These are phyloP conservation scores for Fusarium papillatum DNA, from an alignment of 2,329 filamentous ascomycete species.

Conservation along the genomic window DNA sequence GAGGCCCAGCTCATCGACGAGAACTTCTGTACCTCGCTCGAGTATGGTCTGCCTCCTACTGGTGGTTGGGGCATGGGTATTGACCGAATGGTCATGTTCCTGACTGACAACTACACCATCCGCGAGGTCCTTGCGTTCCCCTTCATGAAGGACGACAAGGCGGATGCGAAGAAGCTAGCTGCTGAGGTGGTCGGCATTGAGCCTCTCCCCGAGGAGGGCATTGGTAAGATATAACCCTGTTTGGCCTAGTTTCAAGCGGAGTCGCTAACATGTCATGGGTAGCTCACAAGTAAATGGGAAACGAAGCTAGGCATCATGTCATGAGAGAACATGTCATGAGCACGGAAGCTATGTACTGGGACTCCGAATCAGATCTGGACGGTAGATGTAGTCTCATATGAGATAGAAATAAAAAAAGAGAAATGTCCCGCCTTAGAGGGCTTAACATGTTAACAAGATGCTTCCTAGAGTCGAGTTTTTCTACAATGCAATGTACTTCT, in stretches of 20 bases:
- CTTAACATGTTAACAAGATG: slow-evolving; percentile 16
- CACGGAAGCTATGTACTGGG: slow-evolving; percentile 43
- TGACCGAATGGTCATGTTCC: slow-evolving; percentile 94
- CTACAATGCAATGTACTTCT: slow-evolving; percentile 14
- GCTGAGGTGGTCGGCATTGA: slow-evolving; percentile 45
- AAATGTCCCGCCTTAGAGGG: slow-evolving; percentile 18
- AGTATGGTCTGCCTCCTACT: slow-evolving; percentile 93
- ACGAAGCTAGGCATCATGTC: neutral
- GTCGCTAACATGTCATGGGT: slow-evolving; percentile 18
- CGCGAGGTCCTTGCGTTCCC: slow-evolving; percentile 97
- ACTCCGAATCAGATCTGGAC: slow-evolving; percentile 17
- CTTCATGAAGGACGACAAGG: slow-evolving; percentile 86
- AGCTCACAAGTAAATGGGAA: slow-evolving; percentile 43
- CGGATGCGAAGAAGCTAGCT: slow-evolving; percentile 66
- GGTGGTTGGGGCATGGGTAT: slow-evolving; percentile 98
- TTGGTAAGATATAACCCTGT: slow-evolving; percentile 36
- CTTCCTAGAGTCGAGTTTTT: slow-evolving; percentile 35
- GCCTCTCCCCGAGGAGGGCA: slow-evolving; percentile 44
- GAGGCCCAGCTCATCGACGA: slow-evolving; percentile 97
- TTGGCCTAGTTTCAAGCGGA: neutral
- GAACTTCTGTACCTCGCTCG: slow-evolving; percentile 91
- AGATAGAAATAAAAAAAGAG: slow-evolving; percentile 32
- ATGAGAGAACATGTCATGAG: slow-evolving; percentile 12
- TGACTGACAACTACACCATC: slow-evolving; percentile 94
- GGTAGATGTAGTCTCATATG: slow-evolving; percentile 12